A percentile compares a stretch with the other conserved stretches of the same genome.
Conservation (phyloP, 768 basidiomycete species). For the Trametes villosa region DNA sequence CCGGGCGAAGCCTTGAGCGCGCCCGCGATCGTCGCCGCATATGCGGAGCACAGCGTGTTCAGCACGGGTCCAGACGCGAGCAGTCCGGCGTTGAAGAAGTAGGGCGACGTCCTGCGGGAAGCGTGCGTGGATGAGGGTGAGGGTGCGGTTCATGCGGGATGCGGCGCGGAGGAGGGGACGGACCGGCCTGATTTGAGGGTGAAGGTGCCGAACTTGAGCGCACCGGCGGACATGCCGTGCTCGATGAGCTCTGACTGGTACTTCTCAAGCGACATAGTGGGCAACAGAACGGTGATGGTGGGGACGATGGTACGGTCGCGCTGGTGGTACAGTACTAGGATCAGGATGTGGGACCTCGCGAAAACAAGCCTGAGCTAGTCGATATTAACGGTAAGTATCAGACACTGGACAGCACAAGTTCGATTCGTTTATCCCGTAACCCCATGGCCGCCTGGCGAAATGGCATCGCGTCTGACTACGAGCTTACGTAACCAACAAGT, state of each 20-base stretch:
- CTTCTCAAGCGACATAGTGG: constrained; percentile 39
- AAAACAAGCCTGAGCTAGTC: no score
- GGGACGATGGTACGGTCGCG: neutral
- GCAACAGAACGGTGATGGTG: neutral
- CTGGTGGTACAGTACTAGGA: neutral
- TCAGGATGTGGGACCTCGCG: neutral
- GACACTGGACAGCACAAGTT: no score
- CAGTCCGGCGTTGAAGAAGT: constrained; percentile 96
- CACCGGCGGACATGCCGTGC: constrained; percentile 67
- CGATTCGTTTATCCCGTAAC: no score
- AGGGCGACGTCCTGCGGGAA: constrained; percentile 75
- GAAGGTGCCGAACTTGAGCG: constrained; percentile 90
- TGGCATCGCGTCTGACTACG: constrained; percentile 28
- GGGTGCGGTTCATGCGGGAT: constrained; percentile 4
- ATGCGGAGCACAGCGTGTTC: constrained; percentile 75
- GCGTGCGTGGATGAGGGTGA: constrained; percentile 9
- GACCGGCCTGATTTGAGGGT: constrained; percentile 95
- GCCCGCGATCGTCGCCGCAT: constrained; percentile 75
- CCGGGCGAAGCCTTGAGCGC: constrained; percentile 44
- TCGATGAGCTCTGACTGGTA: constrained; percentile 72
- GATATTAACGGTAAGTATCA: no score
- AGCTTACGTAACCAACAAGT: no score
- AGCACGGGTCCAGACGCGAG: constrained; percentile 86
- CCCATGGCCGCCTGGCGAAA: constrained; percentile 28
- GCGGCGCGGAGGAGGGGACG: constrained; percentile 33